Percentiles rank a stretch among this genome's conserved stretches.
Evolutionary conservation across 176 grass and related monocot genomes (phyloP).

Genomic region (Melocanna baccifera): DNA sequence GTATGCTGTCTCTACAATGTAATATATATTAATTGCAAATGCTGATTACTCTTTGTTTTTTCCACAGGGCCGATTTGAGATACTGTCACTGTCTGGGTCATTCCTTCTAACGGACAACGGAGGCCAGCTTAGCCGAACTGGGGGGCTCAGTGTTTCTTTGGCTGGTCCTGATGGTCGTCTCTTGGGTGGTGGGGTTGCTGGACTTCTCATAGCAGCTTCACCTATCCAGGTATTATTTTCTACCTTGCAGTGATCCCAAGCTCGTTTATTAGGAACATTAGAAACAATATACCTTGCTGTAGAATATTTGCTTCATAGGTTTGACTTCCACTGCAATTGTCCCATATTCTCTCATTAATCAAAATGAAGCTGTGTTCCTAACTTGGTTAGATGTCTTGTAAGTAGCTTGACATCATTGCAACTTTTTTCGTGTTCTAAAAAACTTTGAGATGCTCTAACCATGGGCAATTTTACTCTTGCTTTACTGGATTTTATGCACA

Average conservation of each 20-base stretch:
- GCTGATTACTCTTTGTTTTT: constrained; percentile 1
- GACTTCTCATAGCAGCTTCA: constrained; percentile 86
- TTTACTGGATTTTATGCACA: background rate
- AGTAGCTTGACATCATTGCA: background rate
- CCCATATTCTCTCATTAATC: background rate
- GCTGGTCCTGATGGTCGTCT: constrained; percentile 89
- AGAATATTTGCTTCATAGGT: background rate
- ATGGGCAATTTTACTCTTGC: background rate
- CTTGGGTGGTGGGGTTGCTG: constrained; percentile 86
- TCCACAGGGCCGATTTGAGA: constrained; percentile 85
- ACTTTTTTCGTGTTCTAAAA: background rate
- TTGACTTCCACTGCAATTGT: background rate
- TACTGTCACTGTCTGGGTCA: constrained; percentile 86
- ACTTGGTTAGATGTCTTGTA: background rate
- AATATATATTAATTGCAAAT: background rate
- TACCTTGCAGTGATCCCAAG: background rate
- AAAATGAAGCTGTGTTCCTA: background rate
- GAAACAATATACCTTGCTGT: background rate
- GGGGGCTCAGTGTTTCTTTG: constrained; percentile 86
- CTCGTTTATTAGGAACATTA: background rate
- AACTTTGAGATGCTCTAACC: background rate
- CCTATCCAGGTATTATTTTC: constrained; percentile 70
- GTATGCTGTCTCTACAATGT: background rate
- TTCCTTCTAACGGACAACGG: constrained; percentile 69
- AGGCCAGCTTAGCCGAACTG: constrained; percentile 77